Conservation (phyloP, 208 protist genomes). For the Acanthamoeba polyphaga region DNA sequence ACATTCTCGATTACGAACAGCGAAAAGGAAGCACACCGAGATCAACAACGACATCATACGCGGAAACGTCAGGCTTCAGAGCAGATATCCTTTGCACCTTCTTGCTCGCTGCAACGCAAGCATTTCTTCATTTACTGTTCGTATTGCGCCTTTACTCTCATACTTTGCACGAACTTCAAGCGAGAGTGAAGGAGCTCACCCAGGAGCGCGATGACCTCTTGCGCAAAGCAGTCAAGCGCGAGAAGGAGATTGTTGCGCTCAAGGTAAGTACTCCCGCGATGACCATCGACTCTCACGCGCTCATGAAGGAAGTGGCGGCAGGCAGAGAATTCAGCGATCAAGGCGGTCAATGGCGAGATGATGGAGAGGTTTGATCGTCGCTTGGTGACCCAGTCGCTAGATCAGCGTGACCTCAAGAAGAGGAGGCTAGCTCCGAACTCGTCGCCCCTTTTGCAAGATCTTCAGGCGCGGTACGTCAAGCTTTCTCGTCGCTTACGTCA, state of each 20-base stretch:
- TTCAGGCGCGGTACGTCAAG: not conserved
- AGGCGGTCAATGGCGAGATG: not conserved
- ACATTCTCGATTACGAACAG: not conserved
- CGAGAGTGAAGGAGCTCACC: not conserved
- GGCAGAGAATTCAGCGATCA: slow-evolving; percentile 6
- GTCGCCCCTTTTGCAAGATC: not conserved
- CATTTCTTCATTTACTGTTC: not conserved
- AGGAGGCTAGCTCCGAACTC: not conserved
- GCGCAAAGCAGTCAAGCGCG: not conserved
- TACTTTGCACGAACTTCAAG: slow-evolving; percentile 17
- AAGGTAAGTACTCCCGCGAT: not conserved
- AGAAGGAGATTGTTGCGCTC: slow-evolving; percentile 18
- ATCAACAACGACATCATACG: slow-evolving; percentile 63
- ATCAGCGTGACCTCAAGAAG: not conserved
- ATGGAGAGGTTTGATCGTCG: not conserved
- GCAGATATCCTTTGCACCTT: slow-evolving; percentile 41
- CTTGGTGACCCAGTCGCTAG: not conserved
- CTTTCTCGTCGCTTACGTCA: not conserved
- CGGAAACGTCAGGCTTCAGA: slow-evolving; percentile 42
- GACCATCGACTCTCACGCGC: not conserved
- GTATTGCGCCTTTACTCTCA: not conserved
- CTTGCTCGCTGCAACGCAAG: not conserved
- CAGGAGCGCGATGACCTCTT: slow-evolving; percentile 8
- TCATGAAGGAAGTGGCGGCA: not conserved
- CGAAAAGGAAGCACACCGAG: slow-evolving; percentile 21